Conservation (phyloP, 805 yeast genomes). For the Hanseniaspora jakobsenii region DNA sequence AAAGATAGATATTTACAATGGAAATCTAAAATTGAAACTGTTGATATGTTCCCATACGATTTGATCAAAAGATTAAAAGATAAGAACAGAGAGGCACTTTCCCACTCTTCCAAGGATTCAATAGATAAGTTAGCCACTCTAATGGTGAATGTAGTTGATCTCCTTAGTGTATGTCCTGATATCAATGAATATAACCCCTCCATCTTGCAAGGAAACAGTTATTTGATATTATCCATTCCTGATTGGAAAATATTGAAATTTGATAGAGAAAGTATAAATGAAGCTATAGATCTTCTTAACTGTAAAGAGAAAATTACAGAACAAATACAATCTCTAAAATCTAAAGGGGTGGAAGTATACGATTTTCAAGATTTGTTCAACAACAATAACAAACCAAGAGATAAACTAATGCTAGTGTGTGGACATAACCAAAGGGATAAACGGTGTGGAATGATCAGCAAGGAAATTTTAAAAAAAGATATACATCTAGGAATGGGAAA, state of each 20-base stretch:
- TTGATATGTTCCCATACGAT: slow-evolving; percentile 20
- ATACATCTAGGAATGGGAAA: slow-evolving; percentile 22
- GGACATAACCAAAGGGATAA: slow-evolving; percentile 24
- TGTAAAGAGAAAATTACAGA: not conserved
- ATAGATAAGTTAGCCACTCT: slow-evolving; percentile 17
- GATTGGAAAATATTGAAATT: slow-evolving; percentile 15
- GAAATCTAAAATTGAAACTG: slow-evolving; percentile 22
- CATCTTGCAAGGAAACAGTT: slow-evolving; percentile 10
- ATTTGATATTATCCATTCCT: slow-evolving; percentile 22
- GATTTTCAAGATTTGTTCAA: not conserved
- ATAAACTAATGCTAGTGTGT: slow-evolving; percentile 22
- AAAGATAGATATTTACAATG: slow-evolving; percentile 17
- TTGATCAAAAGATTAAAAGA: slow-evolving; percentile 18
- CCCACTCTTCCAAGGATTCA: too few relatives aligned
- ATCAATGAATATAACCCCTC: too few relatives aligned
- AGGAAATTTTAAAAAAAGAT: not conserved
- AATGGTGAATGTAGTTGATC: not conserved
- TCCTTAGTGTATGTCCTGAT: not conserved
- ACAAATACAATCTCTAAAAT: too few relatives aligned
- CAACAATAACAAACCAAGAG: not conserved
- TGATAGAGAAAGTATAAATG: slow-evolving; percentile 4
- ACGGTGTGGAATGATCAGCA: slow-evolving; percentile 23
- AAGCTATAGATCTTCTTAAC: slow-evolving; percentile 19
- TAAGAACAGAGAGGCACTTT: slow-evolving; percentile 16
- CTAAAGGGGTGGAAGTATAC: too few relatives aligned